phyloP scores from a whole-genome alignment of 768 basidiomycete genomes.

The Dioszegia crocea region DNA sequence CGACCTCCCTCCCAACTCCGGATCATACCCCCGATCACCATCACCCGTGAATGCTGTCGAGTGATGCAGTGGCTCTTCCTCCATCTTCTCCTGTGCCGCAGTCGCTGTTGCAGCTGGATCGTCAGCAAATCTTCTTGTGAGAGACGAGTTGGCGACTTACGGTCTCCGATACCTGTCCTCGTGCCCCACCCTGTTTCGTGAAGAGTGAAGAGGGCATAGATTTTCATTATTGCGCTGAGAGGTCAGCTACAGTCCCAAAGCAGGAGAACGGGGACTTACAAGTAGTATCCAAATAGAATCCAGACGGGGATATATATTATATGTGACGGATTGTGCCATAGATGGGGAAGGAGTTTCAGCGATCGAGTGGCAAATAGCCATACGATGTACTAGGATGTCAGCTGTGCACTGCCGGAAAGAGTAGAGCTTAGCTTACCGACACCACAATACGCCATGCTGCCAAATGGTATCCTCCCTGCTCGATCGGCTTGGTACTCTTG shows the following conservation, averaged over 20 bases:
- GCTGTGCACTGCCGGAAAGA: background rate
- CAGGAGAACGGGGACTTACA: slow-evolving; percentile 50
- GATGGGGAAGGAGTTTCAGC: slow-evolving; percentile 70
- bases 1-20: slow-evolving; percentile 38
- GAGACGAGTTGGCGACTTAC: slow-evolving; percentile 26
- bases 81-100: slow-evolving; percentile 35
- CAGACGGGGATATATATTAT: slow-evolving; percentile 80
- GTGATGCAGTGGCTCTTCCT: slow-evolving; percentile 5
- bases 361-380: slow-evolving; percentile 54
- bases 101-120: slow-evolving; percentile 35
- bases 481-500: slow-evolving; percentile 62
- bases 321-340: slow-evolving; percentile 71
- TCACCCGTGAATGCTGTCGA: slow-evolving; percentile 5
- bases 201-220: slow-evolving; percentile 82
- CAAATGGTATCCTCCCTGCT: slow-evolving; percentile 46
- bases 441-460: slow-evolving; percentile 46
- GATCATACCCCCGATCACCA: slow-evolving; percentile 29
- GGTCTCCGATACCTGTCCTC: slow-evolving; percentile 87
- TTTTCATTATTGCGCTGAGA: slow-evolving; percentile 72
- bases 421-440: slow-evolving; percentile 23
- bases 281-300: slow-evolving; percentile 88
- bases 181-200: slow-evolving; percentile 97
- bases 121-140: background rate
- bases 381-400: slow-evolving; percentile 44
- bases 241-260: slow-evolving; percentile 7